These are phyloP conservation scores for Termitomyces sp. DNA, from an alignment of 768 basidiomycete species.

Conservation along the genomic window DNA sequence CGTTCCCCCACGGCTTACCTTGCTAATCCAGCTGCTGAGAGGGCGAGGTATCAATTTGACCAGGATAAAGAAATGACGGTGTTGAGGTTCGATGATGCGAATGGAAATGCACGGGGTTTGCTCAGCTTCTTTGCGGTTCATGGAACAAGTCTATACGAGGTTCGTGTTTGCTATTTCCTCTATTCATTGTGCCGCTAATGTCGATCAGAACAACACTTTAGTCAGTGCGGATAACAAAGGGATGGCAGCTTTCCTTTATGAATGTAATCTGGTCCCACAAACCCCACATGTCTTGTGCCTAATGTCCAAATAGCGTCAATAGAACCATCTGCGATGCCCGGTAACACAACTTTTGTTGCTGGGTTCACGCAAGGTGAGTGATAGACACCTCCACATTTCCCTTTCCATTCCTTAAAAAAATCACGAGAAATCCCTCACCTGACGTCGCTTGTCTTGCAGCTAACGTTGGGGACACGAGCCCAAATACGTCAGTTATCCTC, in stretches of 20 bases:
- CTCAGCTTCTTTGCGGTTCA: slow-evolving; percentile 78
- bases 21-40: slow-evolving; percentile 69
- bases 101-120: slow-evolving; percentile 60
- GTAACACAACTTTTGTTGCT: slow-evolving; percentile 67
- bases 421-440: slow-evolving; percentile 3
- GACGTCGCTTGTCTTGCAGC: slow-evolving; percentile 34
- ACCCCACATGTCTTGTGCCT: not conserved
- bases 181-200: not conserved
- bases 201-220: slow-evolving; percentile 70
- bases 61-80: slow-evolving; percentile 75
- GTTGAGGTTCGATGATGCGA: slow-evolving; percentile 57
- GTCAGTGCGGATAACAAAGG: slow-evolving; percentile 83
- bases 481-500: slow-evolving; percentile 60
- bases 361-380: slow-evolving; percentile 69
- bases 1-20: slow-evolving; percentile 74
- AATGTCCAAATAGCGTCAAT: slow-evolving; percentile 41
- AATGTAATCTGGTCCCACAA: slow-evolving; percentile 37
- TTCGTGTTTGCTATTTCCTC: slow-evolving; percentile 21
- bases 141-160: slow-evolving; percentile 77
- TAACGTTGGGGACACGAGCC: slow-evolving; percentile 79
- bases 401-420: not conserved
- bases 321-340: slow-evolving; percentile 65
- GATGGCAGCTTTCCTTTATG: slow-evolving; percentile 80
- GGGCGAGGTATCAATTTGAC: slow-evolving; percentile 62
- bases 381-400: not conserved